Evolutionary conservation across 768 basidiomycete genomes (phyloP).

Genomic region (Mycena epipterygia): DNA sequence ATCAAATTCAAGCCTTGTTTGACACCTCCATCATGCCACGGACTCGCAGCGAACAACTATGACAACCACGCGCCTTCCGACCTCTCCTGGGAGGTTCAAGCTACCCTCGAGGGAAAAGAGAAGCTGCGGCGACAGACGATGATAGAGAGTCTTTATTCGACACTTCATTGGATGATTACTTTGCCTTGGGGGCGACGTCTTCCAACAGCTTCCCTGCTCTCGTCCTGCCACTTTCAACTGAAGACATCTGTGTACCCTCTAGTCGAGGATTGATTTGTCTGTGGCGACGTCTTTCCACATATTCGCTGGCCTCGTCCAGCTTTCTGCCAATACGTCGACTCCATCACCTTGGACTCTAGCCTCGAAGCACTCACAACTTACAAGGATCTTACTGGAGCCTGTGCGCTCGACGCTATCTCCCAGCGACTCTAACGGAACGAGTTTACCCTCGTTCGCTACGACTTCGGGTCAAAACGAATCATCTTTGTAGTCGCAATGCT

Average conservation of each 20-base stretch:
- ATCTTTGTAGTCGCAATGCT: constrained; percentile 81
- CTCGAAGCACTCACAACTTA: constrained; percentile 48
- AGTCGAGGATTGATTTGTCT: no score
- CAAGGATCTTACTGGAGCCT: constrained; percentile 48
- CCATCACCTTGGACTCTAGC: constrained; percentile 47
- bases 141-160: no score
- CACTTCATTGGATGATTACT: constrained; percentile 60
- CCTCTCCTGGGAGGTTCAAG: no score
- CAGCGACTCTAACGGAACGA: constrained; percentile 78
- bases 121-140: no score
- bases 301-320: no score
- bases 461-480: constrained; percentile 87
- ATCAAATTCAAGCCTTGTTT: no score
- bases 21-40: no score
- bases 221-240: constrained; percentile 53
- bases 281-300: no score
- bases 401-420: constrained; percentile 60
- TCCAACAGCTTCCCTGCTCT: constrained; percentile 83
- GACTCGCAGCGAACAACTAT: no score
- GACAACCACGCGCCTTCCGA: no score
- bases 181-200: constrained; percentile 80
- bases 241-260: no score
- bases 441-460: constrained; percentile 91
- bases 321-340: constrained; percentile 66
- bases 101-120: no score